Evolutionary conservation across 2,329 filamentous ascomycete species (phyloP).

Genomic region (Coniella vitis): DNA sequence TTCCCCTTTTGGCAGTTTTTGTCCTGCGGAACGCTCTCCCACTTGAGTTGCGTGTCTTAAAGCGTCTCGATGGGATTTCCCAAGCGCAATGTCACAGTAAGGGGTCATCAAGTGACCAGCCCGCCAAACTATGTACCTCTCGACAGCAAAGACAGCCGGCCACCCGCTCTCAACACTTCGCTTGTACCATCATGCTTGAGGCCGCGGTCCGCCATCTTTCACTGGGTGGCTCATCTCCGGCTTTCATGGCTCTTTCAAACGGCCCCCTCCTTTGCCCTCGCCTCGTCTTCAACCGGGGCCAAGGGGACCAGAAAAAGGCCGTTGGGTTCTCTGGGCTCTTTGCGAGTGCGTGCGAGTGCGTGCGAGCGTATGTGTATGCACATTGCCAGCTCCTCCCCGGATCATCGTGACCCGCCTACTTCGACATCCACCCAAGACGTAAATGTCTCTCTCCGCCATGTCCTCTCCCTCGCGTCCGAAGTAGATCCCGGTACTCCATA

Average conservation of each 20-base stretch:
- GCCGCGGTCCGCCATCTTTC: no score
- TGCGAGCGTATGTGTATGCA: neutral
- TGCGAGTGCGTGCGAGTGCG: no score
- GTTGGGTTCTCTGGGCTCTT: no score
- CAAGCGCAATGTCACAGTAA: conserved; percentile 1
- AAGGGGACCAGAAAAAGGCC: no score
- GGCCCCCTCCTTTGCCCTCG: neutral
- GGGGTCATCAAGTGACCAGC: neutral
- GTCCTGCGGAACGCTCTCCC: conserved; percentile 8
- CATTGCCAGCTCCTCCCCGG: conserved; percentile 7
- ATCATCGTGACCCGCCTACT: conserved; percentile 8
- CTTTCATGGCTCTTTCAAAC: no score
- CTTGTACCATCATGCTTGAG: neutral
- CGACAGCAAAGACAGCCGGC: neutral
- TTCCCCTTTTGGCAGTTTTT: neutral
- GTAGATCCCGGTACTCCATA: neutral
- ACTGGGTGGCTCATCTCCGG: no score
- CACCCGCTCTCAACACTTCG: neutral
- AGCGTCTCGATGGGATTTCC: neutral
- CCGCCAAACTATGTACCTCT: neutral
- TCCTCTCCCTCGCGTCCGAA: conserved; percentile 9
- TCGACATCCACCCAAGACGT: neutral
- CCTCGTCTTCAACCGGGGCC: no score
- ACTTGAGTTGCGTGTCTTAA: conserved; percentile 1
- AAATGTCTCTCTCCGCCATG: conserved; percentile 10